Evolutionary conservation across 176 grass and related monocot species (phyloP).

Genomic region (Oryza rufipogon): DNA sequence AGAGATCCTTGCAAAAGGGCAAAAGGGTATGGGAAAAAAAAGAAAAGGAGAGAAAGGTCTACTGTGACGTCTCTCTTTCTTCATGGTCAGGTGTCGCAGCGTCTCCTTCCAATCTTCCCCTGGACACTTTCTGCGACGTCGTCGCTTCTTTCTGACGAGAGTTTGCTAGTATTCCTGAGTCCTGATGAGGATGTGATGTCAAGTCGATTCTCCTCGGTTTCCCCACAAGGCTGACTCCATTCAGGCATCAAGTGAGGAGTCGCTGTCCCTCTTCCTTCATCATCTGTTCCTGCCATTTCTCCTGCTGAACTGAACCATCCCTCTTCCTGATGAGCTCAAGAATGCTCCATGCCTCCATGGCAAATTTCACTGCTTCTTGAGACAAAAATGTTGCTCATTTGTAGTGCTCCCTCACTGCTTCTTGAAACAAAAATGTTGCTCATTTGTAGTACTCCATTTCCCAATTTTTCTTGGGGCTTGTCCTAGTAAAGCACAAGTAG

Average conservation of each 20-base stretch:
- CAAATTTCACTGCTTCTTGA: background rate
- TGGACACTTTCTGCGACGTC: conserved; percentile 6
- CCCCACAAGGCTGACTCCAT: conserved; percentile 1
- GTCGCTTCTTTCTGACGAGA: background rate
- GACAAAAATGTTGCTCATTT: background rate
- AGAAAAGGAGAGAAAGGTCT: background rate
- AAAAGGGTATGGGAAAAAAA: background rate
- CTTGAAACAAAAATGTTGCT: background rate
- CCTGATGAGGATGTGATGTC: conserved; percentile 29
- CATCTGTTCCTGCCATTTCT: background rate
- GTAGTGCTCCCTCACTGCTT: background rate
- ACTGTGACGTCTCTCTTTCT: background rate
- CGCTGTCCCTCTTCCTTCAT: background rate
- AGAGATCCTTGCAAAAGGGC: background rate
- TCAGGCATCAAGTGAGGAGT: conserved; percentile 3
- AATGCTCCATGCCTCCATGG: background rate
- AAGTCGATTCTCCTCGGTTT: conserved; percentile 38
- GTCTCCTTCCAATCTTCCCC: background rate
- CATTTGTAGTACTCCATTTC: background rate
- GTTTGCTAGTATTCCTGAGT: background rate
- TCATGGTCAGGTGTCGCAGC: background rate
- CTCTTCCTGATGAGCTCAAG: background rate
- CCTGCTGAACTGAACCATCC: conserved; percentile 8
- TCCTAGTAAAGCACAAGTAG: conserved; percentile 8
- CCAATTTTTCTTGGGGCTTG: conserved; percentile 3